These are phyloP conservation scores for Meyerozyma athensensis DNA, from an alignment of 1,139 yeast species.

Conservation along the genomic window DNA sequence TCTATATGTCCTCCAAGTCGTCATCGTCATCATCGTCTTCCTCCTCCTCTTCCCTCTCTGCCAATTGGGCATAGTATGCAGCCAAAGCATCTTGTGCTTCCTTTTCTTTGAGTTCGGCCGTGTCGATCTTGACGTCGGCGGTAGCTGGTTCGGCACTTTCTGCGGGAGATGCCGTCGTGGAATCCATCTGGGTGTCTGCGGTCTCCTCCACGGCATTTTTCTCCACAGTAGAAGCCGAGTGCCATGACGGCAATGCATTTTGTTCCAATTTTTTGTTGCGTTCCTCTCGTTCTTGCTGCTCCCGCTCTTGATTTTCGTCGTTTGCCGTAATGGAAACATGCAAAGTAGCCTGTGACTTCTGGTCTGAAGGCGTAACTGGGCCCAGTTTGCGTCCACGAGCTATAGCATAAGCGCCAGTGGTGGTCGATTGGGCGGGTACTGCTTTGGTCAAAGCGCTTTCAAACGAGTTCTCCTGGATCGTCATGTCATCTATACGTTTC, in stretches of 20 bases:
- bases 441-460: slow-evolving; percentile 75
- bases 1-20: slow-evolving; percentile 43
- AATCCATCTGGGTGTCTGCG: slow-evolving; percentile 11
- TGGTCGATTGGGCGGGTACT: slow-evolving; percentile 76
- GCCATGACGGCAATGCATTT: slow-evolving; percentile 97
- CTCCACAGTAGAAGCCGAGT: slow-evolving; percentile 85
- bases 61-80: slow-evolving; percentile 71
- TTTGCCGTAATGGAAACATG: slow-evolving; percentile 91
- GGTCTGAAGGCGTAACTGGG: slow-evolving; percentile 27
- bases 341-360: slow-evolving; percentile 62
- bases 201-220: slow-evolving; percentile 26
- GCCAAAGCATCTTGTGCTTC: slow-evolving; percentile 77
- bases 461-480: slow-evolving; percentile 83
- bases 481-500: slow-evolving; percentile 79
- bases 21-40: slow-evolving; percentile 63
- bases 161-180: slow-evolving; percentile 3
- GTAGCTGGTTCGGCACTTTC: slow-evolving; percentile 13
- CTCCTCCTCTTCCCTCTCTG: slow-evolving; percentile 56
- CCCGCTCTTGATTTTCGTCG: slow-evolving; percentile 71
- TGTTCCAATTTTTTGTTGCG: slow-evolving; percentile 75
- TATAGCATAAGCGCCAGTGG: slow-evolving; percentile 53
- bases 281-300: slow-evolving; percentile 62
- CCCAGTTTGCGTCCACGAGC: slow-evolving; percentile 22
- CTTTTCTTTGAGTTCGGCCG: slow-evolving; percentile 43
- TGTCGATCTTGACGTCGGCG: slow-evolving; percentile 8